Evolutionary conservation across 768 basidiomycete species (phyloP).

Genomic region (Pleurotus eryngii): DNA sequence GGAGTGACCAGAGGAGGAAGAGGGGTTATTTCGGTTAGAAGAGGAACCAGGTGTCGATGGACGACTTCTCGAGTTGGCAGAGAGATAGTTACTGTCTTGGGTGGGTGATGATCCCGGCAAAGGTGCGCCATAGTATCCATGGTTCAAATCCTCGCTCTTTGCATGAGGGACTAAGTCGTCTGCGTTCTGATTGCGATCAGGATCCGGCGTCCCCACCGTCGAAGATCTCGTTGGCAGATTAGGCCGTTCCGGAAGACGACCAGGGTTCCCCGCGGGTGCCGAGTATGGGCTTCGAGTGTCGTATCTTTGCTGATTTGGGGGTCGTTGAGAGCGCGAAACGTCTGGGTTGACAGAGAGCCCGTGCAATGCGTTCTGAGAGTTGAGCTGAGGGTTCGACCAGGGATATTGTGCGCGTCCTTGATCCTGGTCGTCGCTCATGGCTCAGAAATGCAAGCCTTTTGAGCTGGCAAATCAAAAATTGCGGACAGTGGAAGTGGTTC

Average conservation of each 20-base stretch:
- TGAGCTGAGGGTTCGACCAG: conserved; percentile 27
- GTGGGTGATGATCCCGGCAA: conserved; percentile 36
- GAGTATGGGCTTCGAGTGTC: conserved; percentile 26
- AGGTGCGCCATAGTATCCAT: conserved; percentile 29
- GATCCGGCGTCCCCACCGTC: conserved; percentile 55
- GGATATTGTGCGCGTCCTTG: conserved; percentile 28
- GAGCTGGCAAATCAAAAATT: conserved; percentile 1
- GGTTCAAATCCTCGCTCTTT: conserved; percentile 73
- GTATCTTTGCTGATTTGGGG: conserved; percentile 11
- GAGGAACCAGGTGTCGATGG: conserved; percentile 55
- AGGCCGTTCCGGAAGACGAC: conserved; percentile 48
- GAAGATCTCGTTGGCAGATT: conserved; percentile 61
- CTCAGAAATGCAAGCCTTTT: conserved; percentile 6
- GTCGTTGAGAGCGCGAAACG: conserved; percentile 17
- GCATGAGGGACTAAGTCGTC: conserved; percentile 42
- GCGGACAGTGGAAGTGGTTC: background rate
- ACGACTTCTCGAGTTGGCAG: conserved; percentile 45
- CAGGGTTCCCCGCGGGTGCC: conserved; percentile 30
- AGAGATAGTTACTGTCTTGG: conserved; percentile 39
- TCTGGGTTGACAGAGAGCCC: conserved; percentile 24
- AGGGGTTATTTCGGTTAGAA: conserved; percentile 35
- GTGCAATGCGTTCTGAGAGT: conserved; percentile 15
- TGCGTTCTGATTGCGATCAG: conserved; percentile 42
- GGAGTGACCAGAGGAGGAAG: conserved; percentile 53
- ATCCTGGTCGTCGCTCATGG: conserved; percentile 39